Base-by-base conservation (phyloP, 805 yeast genomes). In the Jamesozyma jinghongensis region DNA sequence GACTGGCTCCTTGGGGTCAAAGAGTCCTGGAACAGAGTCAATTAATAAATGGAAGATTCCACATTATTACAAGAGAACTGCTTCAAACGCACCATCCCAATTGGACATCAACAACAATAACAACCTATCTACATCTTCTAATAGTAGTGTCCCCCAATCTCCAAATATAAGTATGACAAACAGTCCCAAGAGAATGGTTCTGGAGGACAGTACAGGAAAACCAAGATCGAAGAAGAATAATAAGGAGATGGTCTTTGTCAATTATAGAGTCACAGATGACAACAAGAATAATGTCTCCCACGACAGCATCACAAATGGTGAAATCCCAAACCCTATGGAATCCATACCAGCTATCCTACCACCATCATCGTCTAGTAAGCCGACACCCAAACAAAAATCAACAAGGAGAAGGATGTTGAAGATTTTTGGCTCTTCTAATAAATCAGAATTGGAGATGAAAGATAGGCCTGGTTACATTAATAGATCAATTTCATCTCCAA, bases 11-110 rank as follows among this genome's bases (percentile, higher is more conserved):
- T 17, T 30, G 16, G 38, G 14, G 7, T 12, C 46, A 29, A 41
- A 41, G 35, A 45, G 50, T 19, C 51, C 54, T 11, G 46, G 46
- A 17, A 41, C 46, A 11, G 61, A 56, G 35, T 43, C 60, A 12
- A 45, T 49, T 19, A 57, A 50, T 40, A 59, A 56, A 41, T 59
- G 63, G 63, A 59, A 57, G 41, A 59, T 59, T 25, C 63, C 63
- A 10, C 63, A 59, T 41, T 59, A 59, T 37, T 59, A 59, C 38
- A 51, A 58, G 26, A 52, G 61, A 38, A 47, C 54, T 3, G 37
- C 53, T 22, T 13, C 34, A 27, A 20, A 19, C 13, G 26, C 42
- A 3, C 22, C 17, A 18, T 29, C 43, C 1, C 38, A 19, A 20
- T 3, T 8, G 19, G 27, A 17, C 17, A 7, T 3, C 6, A 22